Evolutionary conservation across 257 asterid species (phyloP), one percentile per base, ranked within the genome.

Genomic region (Oldenlandia corymbosa): DNA sequence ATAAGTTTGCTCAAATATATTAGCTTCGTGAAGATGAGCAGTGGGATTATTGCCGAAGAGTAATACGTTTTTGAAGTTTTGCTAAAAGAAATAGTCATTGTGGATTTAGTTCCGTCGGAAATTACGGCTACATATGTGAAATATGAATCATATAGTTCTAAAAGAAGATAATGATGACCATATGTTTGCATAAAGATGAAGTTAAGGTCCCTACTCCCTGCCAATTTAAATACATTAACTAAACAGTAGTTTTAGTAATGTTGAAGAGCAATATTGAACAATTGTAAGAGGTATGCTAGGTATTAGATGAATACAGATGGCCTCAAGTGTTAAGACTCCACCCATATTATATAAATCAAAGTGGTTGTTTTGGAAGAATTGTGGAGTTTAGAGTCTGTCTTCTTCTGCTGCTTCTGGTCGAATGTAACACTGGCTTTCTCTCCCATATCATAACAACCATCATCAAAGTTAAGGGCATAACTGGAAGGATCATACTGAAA

Each of bases 401-500:
- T 4, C 39, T 34, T 4, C 39, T 34, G 30, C 2, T 26, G 20
- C 11, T 49, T 49, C 32, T n/a, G 51, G 36, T 26, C 60, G 70
- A 63, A 65, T 27, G 6, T 7, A 7, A 39, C 62, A 26, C 39
- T 52, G 18, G 57, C 57, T 20, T 32, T 51, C 43, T 57, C 79
- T 23, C 52, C 68, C 17, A 57, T 21, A 39, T 65, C 71, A n/a
- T 60, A 24, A 42, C 57, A 53, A 2, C 91, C 87, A 72, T 88
- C 90, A 32, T 83, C 94, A 48, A 86, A 83, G 79, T 83, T 86
- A 68, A 86, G 80, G n/a, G 94, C 88, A 67, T 86, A 86, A 31
- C 94, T 86, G 0, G 80, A 79, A 34, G 90, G 86, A 68, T 86
- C 94, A 59, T 86, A 83, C 67, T 79, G 94, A 62, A 81, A 86